Evolutionary conservation across 495 filamentous ascomycete genomes (phyloP), one percentile per base, ranked within the genome.

Genomic region (Tirmania nivea): DNA sequence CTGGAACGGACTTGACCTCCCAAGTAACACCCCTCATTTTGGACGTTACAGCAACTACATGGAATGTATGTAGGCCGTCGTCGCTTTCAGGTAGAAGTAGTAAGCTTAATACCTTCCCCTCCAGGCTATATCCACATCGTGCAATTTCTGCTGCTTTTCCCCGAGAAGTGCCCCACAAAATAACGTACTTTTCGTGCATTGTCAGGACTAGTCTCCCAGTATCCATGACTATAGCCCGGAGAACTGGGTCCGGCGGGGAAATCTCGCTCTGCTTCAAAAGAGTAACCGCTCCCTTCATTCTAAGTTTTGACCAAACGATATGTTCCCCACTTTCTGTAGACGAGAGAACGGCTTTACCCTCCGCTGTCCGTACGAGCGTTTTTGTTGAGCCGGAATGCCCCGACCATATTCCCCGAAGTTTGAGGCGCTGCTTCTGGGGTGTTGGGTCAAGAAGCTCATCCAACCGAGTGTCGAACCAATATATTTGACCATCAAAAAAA

Each of bases 1-100:
- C 48, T 2, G 21, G 48, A 4, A 19, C 5, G 42, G 84, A 66
- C 51, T 68, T 68, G 14, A 93, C 67, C 64, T 92, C 80, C 89
- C 89, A 96, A 5, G 82, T 83, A 52, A 94, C 76, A 0, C 89
- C 89, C 53, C 77, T 76, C 73, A 86, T 81, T 53, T 86, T 79
- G 10, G 85, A 84, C 10, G 77, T 84, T 55, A 94, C 78, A 3
- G 83, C 84, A 16, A 86, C 88, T 48, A 94, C 72, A 67, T 93
- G 84, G 10, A 68, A 64, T 4, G 63, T 54, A 4, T 59, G 62
- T 11, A 66, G 68, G 52, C 73, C 70, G 42, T 71, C 68, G 17
- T 77, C 72, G 11, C 74, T 69, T 34, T 80, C 73, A 0, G 84
- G 87, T 11, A 95, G 71, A 17, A 82, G 73, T 10, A 96, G 68